Conservation (phyloP, 257 asterid genomes). For the Nyctanthes arbortristis region DNA sequence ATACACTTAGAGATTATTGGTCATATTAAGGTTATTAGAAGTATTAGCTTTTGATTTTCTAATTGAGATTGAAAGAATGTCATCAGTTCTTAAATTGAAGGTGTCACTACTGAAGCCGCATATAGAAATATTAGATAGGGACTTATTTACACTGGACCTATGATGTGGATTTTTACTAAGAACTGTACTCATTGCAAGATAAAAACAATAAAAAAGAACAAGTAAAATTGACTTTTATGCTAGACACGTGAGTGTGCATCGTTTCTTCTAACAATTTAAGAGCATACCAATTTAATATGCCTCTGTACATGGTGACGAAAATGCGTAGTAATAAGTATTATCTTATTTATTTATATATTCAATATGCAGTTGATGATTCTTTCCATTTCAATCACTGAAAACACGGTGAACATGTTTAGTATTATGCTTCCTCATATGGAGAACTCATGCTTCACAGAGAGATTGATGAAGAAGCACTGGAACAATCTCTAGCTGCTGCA, state of each 20-base stretch:
- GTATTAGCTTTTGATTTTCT: not conserved
- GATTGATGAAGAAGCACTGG: constrained; percentile 54
- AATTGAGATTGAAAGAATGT: not conserved
- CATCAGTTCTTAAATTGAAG: not conserved
- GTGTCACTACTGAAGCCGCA: not conserved
- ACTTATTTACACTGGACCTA: not conserved
- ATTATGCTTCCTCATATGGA: not conserved
- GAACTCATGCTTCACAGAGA: constrained; percentile 33
- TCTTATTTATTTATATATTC: not conserved
- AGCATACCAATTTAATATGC: not conserved
- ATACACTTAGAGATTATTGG: not conserved
- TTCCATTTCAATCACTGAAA: not conserved
- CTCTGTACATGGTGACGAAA: not conserved
- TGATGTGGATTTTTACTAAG: not conserved
- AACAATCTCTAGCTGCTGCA: constrained; percentile 90
- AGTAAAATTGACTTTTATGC: not conserved
- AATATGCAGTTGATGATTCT: constrained; percentile 7
- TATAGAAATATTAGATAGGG: not conserved
- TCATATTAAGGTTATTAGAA: constrained; percentile 10
- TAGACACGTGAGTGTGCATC: not conserved
- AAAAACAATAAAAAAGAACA: no score
- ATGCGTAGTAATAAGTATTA: not conserved
- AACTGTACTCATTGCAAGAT: not conserved
- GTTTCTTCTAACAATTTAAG: constrained; percentile 3
- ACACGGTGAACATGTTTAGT: not conserved